Evolutionary conservation across 129 eudicot species (phyloP).

Genomic region (Pseudognaphalium luteoalbum): DNA sequence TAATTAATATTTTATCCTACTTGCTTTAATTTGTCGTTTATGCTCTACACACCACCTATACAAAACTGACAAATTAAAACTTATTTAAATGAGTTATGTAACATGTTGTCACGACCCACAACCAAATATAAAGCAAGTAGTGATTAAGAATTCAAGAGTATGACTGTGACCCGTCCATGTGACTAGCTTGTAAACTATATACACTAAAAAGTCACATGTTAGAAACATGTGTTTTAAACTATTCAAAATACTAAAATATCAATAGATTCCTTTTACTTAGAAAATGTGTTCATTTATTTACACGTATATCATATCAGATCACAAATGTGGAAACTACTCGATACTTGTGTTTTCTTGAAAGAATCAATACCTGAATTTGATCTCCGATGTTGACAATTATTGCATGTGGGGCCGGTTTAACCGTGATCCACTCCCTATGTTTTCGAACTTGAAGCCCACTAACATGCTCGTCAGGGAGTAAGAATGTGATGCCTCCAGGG

Average conservation of each 20-base stretch:
- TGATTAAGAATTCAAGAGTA: too few species aligned
- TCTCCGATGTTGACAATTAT: slow-evolving; percentile 87
- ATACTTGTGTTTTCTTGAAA: neutral
- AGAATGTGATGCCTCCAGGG: slow-evolving; percentile 84
- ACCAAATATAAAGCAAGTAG: neutral
- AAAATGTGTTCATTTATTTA: neutral
- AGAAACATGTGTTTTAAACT: slow-evolving; percentile 21
- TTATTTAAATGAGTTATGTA: neutral
- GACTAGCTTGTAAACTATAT: neutral
- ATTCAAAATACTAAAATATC: slow-evolving; percentile 9
- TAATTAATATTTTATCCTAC: neutral
- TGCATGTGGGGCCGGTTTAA: slow-evolving; percentile 75
- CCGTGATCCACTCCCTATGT: slow-evolving; percentile 62
- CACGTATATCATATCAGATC: too few species aligned
- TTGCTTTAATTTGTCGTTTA: neutral
- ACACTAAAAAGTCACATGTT: neutral
- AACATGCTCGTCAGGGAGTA: slow-evolving; percentile 71
- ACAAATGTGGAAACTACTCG: neutral
- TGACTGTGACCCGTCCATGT: slow-evolving; percentile 25
- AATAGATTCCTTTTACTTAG: neutral
- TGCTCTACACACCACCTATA: neutral
- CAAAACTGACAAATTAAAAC: neutral
- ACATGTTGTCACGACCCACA: neutral
- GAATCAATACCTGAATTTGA: slow-evolving; percentile 68
- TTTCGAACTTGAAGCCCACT: slow-evolving; percentile 75